Evolutionary conservation across 2,329 filamentous ascomycete species (phyloP).

Genomic region (Cadophora malorum): DNA sequence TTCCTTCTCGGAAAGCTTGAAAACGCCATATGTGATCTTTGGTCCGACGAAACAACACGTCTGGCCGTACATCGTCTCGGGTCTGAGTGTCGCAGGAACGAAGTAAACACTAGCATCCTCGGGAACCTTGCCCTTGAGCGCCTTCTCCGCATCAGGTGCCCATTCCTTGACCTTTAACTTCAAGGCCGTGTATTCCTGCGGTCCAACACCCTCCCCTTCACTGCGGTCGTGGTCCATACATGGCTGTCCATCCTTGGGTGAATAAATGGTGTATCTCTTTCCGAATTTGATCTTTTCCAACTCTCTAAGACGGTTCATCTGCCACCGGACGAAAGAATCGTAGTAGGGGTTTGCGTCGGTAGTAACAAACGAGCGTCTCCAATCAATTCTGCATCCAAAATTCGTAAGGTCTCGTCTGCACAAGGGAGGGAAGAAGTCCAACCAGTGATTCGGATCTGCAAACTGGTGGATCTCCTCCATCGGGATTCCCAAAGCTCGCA

Average conservation of each 20-base stretch:
- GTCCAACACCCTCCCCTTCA: constrained; percentile 80
- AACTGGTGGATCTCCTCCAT: constrained; percentile 91
- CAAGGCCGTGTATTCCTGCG: constrained; percentile 91
- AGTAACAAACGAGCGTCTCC: constrained; percentile 90
- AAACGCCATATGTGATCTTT: constrained; percentile 87
- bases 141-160: constrained; percentile 75
- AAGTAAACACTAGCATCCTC: constrained; percentile 83
- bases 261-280: constrained; percentile 92
- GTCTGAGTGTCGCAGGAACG: constrained; percentile 87
- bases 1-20: constrained; percentile 77
- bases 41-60: constrained; percentile 95
- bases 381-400: constrained; percentile 88
- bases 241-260: constrained; percentile 84
- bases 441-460: constrained; percentile 89
- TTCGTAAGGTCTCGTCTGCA: constrained; percentile 80
- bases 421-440: constrained; percentile 87
- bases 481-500: constrained; percentile 89
- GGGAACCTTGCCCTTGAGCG: constrained; percentile 79
- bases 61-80: constrained; percentile 99
- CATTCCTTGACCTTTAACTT: constrained; percentile 93
- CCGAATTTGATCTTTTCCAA: constrained; percentile 93
- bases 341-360: constrained; percentile 98
- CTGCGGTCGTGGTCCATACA: constrained; percentile 88
- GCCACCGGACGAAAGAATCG: constrained; percentile 94
- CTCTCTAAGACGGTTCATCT: constrained; percentile 91